Evolutionary conservation across 202 grass and related monocot genomes (phyloP).

Genomic region (Musa balbisiana): DNA sequence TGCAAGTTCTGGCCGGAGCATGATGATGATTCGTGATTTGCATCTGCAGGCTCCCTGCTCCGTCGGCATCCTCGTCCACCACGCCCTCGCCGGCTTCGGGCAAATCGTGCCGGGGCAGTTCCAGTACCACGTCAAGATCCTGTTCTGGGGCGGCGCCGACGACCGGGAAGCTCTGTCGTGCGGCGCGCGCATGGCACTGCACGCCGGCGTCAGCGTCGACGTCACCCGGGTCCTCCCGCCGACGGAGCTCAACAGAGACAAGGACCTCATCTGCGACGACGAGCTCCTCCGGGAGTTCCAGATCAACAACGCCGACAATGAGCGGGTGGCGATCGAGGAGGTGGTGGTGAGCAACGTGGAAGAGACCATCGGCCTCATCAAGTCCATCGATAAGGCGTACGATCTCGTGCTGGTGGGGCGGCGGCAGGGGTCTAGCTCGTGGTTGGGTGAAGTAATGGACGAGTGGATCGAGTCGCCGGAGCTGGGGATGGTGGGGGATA

Average conservation of each 20-base stretch:
- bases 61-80: slow-evolving; percentile 32
- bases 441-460: slow-evolving; percentile 6
- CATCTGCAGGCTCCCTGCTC: slow-evolving; percentile 28
- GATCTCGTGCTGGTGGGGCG: slow-evolving; percentile 28
- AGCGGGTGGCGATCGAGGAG: slow-evolving; percentile 19
- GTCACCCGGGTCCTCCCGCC: background rate
- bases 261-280: slow-evolving; percentile 19
- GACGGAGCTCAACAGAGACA: background rate
- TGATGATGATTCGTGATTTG: background rate
- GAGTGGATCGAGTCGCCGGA: slow-evolving; percentile 31
- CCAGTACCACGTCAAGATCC: slow-evolving; percentile 3
- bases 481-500: slow-evolving; percentile 36
- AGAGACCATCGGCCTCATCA: background rate
- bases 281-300: slow-evolving; percentile 21
- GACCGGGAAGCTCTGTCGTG: slow-evolving; percentile 22
- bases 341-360: slow-evolving; percentile 4
- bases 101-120: background rate
- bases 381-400: slow-evolving; percentile 8
- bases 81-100: background rate
- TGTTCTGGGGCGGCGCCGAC: slow-evolving; percentile 25
- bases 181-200: slow-evolving; percentile 6
- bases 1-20: background rate
- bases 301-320: slow-evolving; percentile 8
- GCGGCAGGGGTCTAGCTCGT: background rate
- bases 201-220: background rate